phyloP scores from a whole-genome alignment of 2,329 filamentous ascomycete species.

The Fusarium cicatricum region DNA sequence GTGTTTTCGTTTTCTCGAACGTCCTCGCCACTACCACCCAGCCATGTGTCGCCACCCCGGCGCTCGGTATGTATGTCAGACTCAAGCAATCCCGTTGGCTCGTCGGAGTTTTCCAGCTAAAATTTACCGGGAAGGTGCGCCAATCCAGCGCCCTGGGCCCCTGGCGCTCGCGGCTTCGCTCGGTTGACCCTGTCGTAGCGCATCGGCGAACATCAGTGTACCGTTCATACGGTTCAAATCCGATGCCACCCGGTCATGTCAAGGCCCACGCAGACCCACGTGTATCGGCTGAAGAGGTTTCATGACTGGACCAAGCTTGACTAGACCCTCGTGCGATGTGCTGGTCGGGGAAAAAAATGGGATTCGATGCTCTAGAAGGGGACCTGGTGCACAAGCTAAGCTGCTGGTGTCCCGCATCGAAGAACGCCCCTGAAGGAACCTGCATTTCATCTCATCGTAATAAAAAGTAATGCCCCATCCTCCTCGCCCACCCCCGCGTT shows the following conservation, averaged over 20 bases:
- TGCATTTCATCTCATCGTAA: slow-evolving; percentile 8
- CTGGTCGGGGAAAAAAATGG: neutral
- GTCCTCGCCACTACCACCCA: neutral
- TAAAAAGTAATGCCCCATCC: slow-evolving; percentile 28
- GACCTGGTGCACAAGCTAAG: slow-evolving; percentile 6
- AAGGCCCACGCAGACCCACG: neutral
- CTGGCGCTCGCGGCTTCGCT: neutral
- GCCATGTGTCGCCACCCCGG: slow-evolving; percentile 1
- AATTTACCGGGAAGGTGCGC: neutral
- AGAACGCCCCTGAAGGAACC: slow-evolving; percentile 22
- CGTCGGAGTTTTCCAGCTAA: neutral
- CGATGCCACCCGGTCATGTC: neutral
- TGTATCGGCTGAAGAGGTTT: neutral
- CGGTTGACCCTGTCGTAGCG: neutral
- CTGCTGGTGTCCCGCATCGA: neutral
- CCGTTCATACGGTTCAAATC: slow-evolving; percentile 3
- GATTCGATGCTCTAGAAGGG: slow-evolving; percentile 1
- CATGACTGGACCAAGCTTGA: neutral
- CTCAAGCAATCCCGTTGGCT: neutral
- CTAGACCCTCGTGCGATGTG: neutral
- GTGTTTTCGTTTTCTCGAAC: too few species aligned
- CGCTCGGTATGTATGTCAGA: neutral
- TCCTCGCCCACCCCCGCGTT: slow-evolving; percentile 32
- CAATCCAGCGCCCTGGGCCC: neutral
- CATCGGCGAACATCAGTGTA: neutral